These are phyloP conservation scores for Metschnikowia lunata DNA, from an alignment of 805 yeast genomes.

Conservation along the genomic window DNA sequence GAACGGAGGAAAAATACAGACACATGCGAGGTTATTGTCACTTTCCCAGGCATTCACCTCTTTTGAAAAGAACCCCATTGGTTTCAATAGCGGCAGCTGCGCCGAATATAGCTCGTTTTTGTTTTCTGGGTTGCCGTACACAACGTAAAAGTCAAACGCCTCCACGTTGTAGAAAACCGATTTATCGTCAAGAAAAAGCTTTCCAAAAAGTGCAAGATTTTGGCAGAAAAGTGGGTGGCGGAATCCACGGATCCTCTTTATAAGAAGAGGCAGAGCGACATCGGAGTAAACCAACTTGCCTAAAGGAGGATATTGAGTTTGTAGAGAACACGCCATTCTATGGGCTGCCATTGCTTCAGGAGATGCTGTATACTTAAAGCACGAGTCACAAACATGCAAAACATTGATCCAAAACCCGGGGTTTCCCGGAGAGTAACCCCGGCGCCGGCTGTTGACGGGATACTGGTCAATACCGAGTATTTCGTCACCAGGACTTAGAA, in stretches of 20 bases:
- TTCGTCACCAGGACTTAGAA: conserved; percentile 35
- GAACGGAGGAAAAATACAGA: conserved; percentile 87
- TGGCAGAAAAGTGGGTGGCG: conserved; percentile 70
- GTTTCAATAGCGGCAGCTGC: conserved; percentile 7
- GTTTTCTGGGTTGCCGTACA: conserved; percentile 45
- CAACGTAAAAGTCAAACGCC: conserved; percentile 72
- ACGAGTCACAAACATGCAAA: conserved; percentile 70
- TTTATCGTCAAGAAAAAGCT: conserved; percentile 84
- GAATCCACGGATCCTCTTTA: conserved; percentile 65
- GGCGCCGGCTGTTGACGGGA: conserved; percentile 6
- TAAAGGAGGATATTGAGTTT: conserved; percentile 35
- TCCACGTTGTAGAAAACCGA: conserved; percentile 80
- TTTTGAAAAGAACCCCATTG: conserved; percentile 85
- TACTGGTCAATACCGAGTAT: conserved; percentile 17
- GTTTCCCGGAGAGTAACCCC: conserved; percentile 7
- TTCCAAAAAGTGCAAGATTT: conserved; percentile 77
- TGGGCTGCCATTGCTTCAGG: conserved; percentile 49
- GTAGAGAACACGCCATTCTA: conserved; percentile 35
- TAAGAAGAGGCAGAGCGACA: conserved; percentile 40
- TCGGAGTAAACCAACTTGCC: conserved; percentile 72
- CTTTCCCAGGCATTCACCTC: conserved; percentile 76
- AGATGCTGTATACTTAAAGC: conserved; percentile 73
- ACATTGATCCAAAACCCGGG: conserved; percentile 51
- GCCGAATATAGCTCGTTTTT: not conserved
- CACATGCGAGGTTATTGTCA: conserved; percentile 82